Evolutionary conservation across 768 basidiomycete species (phyloP), one percentile per base, ranked within the genome.

Genomic region (Tubosaeta sp.): DNA sequence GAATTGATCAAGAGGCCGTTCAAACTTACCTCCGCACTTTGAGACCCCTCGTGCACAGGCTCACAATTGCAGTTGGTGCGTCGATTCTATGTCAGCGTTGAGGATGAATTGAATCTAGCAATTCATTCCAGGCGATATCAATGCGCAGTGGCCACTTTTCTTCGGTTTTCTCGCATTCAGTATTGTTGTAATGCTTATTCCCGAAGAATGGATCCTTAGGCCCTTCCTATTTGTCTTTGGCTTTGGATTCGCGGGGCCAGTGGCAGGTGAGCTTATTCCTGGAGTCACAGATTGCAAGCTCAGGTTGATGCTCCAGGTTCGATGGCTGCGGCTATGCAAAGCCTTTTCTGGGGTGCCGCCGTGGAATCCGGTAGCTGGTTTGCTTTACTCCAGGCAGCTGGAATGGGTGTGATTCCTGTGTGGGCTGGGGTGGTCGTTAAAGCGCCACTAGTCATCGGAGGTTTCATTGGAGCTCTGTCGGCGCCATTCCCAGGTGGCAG

Each of bases 181-280:
- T 4, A 19, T 61, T 13, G 22, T 16, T 2, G 22, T 4, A 17
- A 3, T 61, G 22, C 52, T 61, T 32, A 16, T 61, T 38, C 59
- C 52, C 0, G 29, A 62, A 31, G 16, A 19, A 4, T 62, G 60
- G 59, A 52, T 62, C 2, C 53, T 61, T 11, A 2, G 43, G 25
- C 60, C 53, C 1, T 49, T 61, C 10, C 25, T 61, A 3, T 34
- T 50, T 1, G 1, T 55, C 13, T 43, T 61, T 25, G 60, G 60
- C 32, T 61, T 61, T 6, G 60, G 60, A 19, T 56, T 51, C 32
- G 12, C 10, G 0, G 60, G 59, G 3, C 22, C 22, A 22, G 22
- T 22, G 22, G 22, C 22, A 3, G 22, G 22, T 22, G 22, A 22
- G 22, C 22, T 22, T 22, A 22, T 22, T 2, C 22, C 22, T 22